These are phyloP conservation scores for Penicillium brasilianum DNA, from an alignment of 2,329 filamentous ascomycete species.

Conservation along the genomic window DNA sequence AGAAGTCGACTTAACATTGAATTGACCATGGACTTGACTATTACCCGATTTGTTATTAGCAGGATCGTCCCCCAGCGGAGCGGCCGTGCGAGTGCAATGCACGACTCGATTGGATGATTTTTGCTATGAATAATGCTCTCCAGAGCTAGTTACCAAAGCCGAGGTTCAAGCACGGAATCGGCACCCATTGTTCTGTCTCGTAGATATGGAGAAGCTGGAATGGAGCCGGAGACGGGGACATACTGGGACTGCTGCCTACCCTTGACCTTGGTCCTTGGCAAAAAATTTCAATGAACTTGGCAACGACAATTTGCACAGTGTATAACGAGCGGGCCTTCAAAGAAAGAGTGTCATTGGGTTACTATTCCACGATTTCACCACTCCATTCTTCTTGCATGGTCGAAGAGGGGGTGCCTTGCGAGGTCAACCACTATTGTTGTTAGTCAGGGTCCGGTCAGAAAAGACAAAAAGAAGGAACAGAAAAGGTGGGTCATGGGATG, in stretches of 20 bases:
- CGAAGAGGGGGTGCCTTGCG: not conserved
- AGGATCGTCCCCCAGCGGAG: not conserved
- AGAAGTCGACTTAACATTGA: not conserved
- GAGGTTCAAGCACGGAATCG: constrained; percentile 15
- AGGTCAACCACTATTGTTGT: not conserved
- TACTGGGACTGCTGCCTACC: constrained; percentile 22
- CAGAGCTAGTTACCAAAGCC: constrained; percentile 17
- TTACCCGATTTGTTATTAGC: not conserved
- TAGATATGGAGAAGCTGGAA: not conserved
- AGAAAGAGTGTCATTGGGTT: constrained; percentile 12
- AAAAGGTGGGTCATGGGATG: constrained; percentile 10
- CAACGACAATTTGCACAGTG: constrained; percentile 1
- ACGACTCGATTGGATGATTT: constrained; percentile 4
- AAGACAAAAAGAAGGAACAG: not conserved
- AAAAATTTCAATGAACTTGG: constrained; percentile 15
- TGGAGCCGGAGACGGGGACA: not conserved
- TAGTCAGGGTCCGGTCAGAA: not conserved
- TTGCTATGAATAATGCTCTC: not conserved
- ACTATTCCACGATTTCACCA: constrained; percentile 10
- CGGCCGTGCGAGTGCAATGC: not conserved
- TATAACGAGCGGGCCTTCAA: not conserved
- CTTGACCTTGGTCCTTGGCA: constrained; percentile 13
- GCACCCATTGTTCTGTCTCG: not conserved
- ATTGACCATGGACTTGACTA: too few relatives aligned
- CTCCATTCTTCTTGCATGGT: not conserved